phyloP scores from a whole-genome alignment of 805 yeast species.

The Cyberlindnera maritima region DNA sequence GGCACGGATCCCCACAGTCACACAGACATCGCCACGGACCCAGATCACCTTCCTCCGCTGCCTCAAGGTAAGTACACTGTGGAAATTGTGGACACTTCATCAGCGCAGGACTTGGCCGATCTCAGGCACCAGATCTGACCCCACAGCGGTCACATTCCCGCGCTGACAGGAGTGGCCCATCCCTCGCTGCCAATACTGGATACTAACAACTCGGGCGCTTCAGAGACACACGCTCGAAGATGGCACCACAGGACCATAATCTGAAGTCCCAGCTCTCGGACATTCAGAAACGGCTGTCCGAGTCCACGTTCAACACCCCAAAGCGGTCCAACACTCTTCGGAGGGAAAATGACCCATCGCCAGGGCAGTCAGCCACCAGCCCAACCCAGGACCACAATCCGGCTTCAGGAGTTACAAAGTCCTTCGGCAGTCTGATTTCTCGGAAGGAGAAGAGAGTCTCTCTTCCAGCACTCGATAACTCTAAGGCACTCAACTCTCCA shows the following conservation, averaged over 20 bases:
- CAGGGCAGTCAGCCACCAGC: conserved; percentile 2
- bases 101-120: neutral
- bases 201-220: conserved; percentile 7
- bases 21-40: neutral
- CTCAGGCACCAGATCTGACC: neutral
- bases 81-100: neutral
- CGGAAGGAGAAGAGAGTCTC: conserved; percentile 29
- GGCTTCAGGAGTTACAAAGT: conserved; percentile 13
- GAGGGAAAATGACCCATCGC: conserved; percentile 11
- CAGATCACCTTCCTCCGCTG: neutral
- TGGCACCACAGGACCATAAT: conserved; percentile 30
- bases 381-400: conserved; percentile 4
- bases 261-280: conserved; percentile 42
- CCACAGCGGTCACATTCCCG: neutral
- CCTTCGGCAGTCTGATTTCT: conserved; percentile 18
- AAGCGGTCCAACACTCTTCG: conserved; percentile 17
- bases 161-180: neutral
- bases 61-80: neutral
- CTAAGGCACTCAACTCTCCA: conserved; percentile 20
- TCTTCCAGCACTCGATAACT: conserved; percentile 24
- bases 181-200: neutral
- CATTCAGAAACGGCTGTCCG: conserved; percentile 38
- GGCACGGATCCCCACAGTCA: too few species aligned
- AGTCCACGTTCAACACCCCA: conserved; percentile 28
- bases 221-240: conserved; percentile 1